These are phyloP conservation scores for Gamsiella multidivaricata DNA, from an alignment of 192 early-diverging fungal species.

Conservation along the genomic window DNA sequence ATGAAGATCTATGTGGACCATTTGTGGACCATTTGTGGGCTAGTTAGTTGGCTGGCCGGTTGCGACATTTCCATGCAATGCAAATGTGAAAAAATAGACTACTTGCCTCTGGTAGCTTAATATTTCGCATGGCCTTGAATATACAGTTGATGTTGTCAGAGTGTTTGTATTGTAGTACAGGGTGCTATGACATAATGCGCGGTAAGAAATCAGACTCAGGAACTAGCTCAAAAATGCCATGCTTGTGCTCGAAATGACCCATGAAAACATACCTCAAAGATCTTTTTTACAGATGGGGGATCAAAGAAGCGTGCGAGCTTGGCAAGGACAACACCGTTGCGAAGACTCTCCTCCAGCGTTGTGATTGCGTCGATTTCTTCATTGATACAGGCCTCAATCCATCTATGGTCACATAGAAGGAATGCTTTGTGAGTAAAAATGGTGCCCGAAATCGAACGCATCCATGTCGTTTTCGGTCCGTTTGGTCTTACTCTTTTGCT, in stretches of 20 bases:
- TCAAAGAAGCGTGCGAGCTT: constrained; percentile 87
- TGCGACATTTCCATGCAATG: too few species aligned
- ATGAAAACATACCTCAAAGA: constrained; percentile 71
- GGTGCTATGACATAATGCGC: constrained; percentile 62
- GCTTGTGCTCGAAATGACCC: not conserved
- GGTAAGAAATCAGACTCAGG: not conserved
- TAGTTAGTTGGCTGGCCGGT: too few species aligned
- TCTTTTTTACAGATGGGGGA: constrained; percentile 84
- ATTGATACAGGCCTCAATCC: constrained; percentile 94
- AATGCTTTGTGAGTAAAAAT: too few species aligned
- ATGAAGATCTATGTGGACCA: constrained; percentile 83
- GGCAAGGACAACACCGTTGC: constrained; percentile 94
- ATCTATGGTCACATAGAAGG: constrained; percentile 61
- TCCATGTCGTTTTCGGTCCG: not conserved
- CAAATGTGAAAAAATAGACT: not conserved
- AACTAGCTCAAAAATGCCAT: not conserved
- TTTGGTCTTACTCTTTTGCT: constrained; percentile 90
- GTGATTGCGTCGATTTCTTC: constrained; percentile 84
- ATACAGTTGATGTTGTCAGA: constrained; percentile 99
- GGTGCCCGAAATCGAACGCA: too few species aligned
- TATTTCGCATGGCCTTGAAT: constrained; percentile 79
- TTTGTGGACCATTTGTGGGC: too few species aligned
- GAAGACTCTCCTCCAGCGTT: constrained; percentile 87
- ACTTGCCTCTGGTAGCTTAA: constrained; percentile 84
- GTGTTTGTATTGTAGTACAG: constrained; percentile 89